A percentile compares a stretch with the other conserved stretches of the same genome.
Conservation (phyloP, 257 asterid species). For the Scutellaria barbata region DNA sequence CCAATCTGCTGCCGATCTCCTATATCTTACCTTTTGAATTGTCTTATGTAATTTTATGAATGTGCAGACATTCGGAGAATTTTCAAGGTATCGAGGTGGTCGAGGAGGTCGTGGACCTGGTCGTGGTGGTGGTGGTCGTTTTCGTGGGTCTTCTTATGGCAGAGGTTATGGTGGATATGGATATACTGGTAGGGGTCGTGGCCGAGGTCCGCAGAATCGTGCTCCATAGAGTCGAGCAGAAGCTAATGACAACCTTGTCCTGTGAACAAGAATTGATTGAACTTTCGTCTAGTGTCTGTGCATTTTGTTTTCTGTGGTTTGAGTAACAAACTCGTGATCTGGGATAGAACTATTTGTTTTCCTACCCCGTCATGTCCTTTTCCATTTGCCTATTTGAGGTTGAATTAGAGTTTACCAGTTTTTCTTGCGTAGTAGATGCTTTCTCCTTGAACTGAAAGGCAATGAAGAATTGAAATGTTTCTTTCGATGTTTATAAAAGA, state of each 20-base stretch:
- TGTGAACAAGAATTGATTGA: conserved; percentile 39
- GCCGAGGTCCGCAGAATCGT: conserved; percentile 56
- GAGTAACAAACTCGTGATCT: conserved; percentile 41
- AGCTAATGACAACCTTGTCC: conserved; percentile 37
- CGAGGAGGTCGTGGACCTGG: conserved; percentile 82
- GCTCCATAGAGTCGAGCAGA: conserved; percentile 40
- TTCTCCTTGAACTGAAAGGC: conserved; percentile 13
- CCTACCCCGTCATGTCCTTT: conserved; percentile 19
- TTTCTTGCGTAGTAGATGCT: conserved; percentile 22
- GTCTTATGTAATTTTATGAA: conserved; percentile 32
- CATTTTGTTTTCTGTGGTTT: conserved; percentile 42
- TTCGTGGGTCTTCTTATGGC: conserved; percentile 70
- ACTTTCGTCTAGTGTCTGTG: conserved; percentile 49
- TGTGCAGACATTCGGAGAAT: conserved; percentile 92
- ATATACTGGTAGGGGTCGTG: conserved; percentile 49
- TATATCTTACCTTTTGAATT: neutral
- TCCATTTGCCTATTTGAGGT: conserved; percentile 22
- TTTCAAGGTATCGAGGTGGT: conserved; percentile 82
- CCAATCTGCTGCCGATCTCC: neutral
- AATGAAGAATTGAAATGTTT: conserved; percentile 26
- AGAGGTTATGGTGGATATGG: conserved; percentile 68
- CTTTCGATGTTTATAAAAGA: neutral
- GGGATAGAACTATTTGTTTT: conserved; percentile 30
- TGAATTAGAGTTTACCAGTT: conserved; percentile 16
- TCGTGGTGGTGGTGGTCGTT: conserved; percentile 89